Evolutionary conservation across 164 flowering plant genomes (phyloP).

Genomic region (Nymphaea colorata): DNA sequence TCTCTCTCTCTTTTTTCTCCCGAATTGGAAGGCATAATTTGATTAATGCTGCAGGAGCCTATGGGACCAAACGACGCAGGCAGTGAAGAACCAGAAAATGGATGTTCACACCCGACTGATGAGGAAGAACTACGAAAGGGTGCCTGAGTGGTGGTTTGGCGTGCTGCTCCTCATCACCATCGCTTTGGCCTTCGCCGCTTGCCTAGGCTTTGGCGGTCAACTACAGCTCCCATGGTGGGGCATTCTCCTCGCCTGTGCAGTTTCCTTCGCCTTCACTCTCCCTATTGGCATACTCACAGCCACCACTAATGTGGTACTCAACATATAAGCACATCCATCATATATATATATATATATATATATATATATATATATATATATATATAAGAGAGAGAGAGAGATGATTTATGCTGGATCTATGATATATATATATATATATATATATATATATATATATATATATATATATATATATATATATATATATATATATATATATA

Average conservation of each 20-base stretch:
- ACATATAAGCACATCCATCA: too few species aligned
- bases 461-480: too few species aligned
- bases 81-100: neutral
- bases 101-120: slow-evolving; percentile 45
- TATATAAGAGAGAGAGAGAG: too few species aligned
- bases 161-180: slow-evolving; percentile 18
- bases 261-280: slow-evolving; percentile 56
- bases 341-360: too few species aligned
- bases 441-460: too few species aligned
- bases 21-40: too few species aligned
- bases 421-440: too few species aligned
- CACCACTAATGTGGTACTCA: slow-evolving; percentile 53
- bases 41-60: neutral
- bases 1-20: neutral
- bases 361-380: too few species aligned
- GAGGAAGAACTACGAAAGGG: slow-evolving; percentile 56
- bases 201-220: slow-evolving; percentile 58
- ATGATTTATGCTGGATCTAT: too few species aligned
- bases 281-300: slow-evolving; percentile 68
- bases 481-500: too few species aligned
- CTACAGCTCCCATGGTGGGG: slow-evolving; percentile 95
- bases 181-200: slow-evolving; percentile 28
- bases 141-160: slow-evolving; percentile 84
- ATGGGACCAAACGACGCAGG: slow-evolving; percentile 3
- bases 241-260: slow-evolving; percentile 36